Evolutionary conservation across 2,329 filamentous ascomycete genomes (phyloP), one percentile per base, ranked within the genome.

Genomic region (Setomelanomma holmii): DNA sequence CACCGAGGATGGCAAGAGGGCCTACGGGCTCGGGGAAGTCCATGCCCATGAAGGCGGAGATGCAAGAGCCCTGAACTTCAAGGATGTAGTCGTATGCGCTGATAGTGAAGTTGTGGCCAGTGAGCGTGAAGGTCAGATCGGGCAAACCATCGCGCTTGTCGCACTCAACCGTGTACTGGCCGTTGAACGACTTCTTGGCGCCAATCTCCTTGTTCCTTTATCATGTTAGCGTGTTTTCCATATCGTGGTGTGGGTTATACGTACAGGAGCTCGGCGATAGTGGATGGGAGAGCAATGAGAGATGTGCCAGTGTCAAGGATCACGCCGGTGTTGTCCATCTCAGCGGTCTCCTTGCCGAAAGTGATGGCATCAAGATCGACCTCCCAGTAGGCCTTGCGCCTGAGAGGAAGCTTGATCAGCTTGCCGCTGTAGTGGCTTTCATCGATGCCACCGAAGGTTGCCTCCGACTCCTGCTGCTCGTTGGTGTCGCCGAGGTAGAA

Each of bases 331-430:
- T 91, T 86, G 62, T 98, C 93, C 61, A 98, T 87, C 77, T 96
- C 89, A 56, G 93, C 93, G 63, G 86, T 88, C 72, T 90, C 86
- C 46, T 93, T 84, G 67, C 95, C 96, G 61, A 97, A 91, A 49
- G 89, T 87, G 79, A 99, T 95, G 60, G 91, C 84, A 71, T 98
- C 89, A 56, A 99, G 87, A 71, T 98, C 93, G 49, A 99, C 93
- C 84, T 99, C 95, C 95, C 95, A 99, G 86, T 99, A 99, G 43
- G 95, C 95, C 89, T 98, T 98, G 76, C 95, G 91, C 77, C 95
- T 91, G 66, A 99, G 86, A 49, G 95, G 95, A 65, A 99, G 91
- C 77, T 92, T 96, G 75, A 88, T 90, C 69, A 99, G 85, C 78
- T 98, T 88, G 71, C 95, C 95, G 34, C 84, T 87, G 78, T 85